Evolutionary conservation across 2,329 filamentous ascomycete species (phyloP).

Genomic region (Trichoderma aggressivum): DNA sequence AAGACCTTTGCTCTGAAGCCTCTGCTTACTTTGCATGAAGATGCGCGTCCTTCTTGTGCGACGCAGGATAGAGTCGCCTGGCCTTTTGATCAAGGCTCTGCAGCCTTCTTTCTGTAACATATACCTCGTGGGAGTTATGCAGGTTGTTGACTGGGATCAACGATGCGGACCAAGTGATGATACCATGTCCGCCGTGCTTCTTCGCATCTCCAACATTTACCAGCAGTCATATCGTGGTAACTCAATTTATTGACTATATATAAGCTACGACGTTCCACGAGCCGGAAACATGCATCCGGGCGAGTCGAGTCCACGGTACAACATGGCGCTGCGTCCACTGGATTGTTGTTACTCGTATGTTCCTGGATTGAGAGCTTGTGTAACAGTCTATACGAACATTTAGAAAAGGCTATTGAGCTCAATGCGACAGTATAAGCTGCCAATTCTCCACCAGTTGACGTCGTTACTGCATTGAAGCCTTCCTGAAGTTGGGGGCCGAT

Average conservation of each 20-base stretch:
- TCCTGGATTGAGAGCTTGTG: neutral
- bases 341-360: neutral
- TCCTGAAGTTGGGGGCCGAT: neutral
- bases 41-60: neutral
- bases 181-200: neutral
- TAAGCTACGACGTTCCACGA: neutral
- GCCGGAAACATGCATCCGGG: neutral
- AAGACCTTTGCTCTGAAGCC: neutral
- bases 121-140: neutral
- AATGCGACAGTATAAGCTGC: neutral
- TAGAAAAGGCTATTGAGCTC: neutral
- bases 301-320: neutral
- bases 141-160: neutral
- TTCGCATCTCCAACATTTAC: neutral
- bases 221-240: neutral
- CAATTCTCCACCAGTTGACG: neutral
- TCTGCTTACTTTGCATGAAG: neutral
- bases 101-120: neutral
- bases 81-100: neutral
- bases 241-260: neutral
- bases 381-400: neutral
- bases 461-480: neutral
- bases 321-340: neutral
- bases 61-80: neutral
- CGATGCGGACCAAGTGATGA: neutral